Evolutionary conservation across 805 yeast species (phyloP), one percentile per base, ranked within the genome.

Genomic region (Cyberlindnera americana): DNA sequence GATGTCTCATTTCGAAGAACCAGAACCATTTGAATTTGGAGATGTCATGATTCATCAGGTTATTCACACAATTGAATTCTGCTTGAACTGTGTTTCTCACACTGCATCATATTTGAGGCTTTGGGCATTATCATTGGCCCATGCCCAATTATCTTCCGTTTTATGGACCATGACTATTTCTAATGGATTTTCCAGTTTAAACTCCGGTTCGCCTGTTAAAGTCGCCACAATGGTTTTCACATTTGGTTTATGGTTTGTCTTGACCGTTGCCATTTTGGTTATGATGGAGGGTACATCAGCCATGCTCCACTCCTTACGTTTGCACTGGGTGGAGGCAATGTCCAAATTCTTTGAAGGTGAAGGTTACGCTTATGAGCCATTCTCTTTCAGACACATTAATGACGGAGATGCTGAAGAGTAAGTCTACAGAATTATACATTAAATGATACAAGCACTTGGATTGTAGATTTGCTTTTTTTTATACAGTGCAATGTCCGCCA

Each of bases 261-360:
- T 93, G 48, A 90, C 99, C 0, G 91, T 90, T 29, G 84, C 86
- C 49, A 88, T 93, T 52, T 73, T 93, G 57, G 98, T 93, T 14
- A 70, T 85, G 40, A 93, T 93, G 99, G 99, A 93, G 66, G 99
- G 99, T 44, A 93, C 99, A 0, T 88, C 96, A 23, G 99, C 99
- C 25, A 93, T 93, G 99, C 77, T 93, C 59, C 99, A 93, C 67
- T 84, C 97, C 19, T 76, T 93, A 58, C 87, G 99, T 73, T 75
- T 93, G 57, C 99, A 93, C 64, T 93, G 99, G 99, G 99, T 93
- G 47, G 99, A 93, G 69, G 81, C 96, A 23, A 93, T 93, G 99
- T 88, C 97, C 45, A 93, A 93, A 69, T 95, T 83, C 68, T 93
- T 90, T 58, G 93, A 84, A 57, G 99, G 99, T 62, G 98, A 91